phyloP scores from a whole-genome alignment of 495 filamentous ascomycete genomes.

The Podospora bellae-mahoneyi region DNA sequence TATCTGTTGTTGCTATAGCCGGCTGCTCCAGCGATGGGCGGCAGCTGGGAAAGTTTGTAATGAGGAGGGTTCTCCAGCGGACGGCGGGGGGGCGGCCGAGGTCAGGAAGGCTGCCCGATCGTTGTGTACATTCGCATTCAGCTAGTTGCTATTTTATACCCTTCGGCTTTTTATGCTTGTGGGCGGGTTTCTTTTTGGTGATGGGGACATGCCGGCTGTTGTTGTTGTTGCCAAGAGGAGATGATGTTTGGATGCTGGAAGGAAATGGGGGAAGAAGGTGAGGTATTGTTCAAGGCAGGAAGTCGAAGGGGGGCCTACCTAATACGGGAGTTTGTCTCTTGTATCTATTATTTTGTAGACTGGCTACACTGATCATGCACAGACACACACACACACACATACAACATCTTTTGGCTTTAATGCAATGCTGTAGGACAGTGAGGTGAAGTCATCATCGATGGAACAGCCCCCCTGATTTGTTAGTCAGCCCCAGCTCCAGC shows the following conservation, averaged over 20 bases:
- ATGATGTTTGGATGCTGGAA: background rate
- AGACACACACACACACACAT: too few species aligned
- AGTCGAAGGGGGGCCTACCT: background rate
- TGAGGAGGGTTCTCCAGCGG: background rate
- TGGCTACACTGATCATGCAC: too few species aligned
- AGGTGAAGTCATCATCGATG: too few species aligned
- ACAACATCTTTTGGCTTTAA: too few species aligned
- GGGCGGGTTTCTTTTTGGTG: background rate
- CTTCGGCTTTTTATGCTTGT: conserved; percentile 5
- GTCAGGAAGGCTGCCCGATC: conserved; percentile 1
- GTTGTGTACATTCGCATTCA: conserved; percentile 10
- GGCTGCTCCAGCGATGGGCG: conserved; percentile 2
- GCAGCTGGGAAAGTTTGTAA: conserved; percentile 6
- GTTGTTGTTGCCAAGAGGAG: background rate
- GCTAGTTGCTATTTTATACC: conserved; percentile 12
- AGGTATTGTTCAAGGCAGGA: background rate
- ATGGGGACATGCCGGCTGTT: background rate
- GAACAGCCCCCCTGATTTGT: background rate
- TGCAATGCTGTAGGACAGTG: too few species aligned
- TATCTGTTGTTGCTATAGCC: conserved; percentile 2
- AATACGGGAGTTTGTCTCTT: too few species aligned
- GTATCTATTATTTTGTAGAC: too few species aligned
- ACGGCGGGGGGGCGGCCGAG: background rate
- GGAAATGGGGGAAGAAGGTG: background rate
- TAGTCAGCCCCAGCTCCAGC: background rate